A percentile compares a stretch with the other conserved stretches of the same genome.
phyloP scores from a whole-genome alignment of 2,329 filamentous ascomycete genomes.

The Myriosclerotinia curreyana region DNA sequence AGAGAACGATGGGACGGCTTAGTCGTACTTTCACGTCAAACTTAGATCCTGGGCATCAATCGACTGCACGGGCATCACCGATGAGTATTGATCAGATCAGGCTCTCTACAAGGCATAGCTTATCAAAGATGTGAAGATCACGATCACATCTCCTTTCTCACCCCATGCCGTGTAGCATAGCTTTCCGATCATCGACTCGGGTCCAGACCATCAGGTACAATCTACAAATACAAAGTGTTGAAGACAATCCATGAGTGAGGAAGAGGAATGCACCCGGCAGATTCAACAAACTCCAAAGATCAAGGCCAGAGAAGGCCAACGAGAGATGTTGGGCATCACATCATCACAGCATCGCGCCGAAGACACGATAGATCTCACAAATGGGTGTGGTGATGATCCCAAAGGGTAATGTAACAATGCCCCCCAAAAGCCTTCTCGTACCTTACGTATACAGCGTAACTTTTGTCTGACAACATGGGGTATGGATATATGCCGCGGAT shows the following conservation, averaged over 20 bases:
- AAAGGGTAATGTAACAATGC: neutral
- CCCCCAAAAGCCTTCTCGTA: slow-evolving; percentile 15
- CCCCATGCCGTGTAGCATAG: neutral
- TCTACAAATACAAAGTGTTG: neutral
- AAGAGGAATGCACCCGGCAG: neutral
- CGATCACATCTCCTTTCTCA: slow-evolving; percentile 17
- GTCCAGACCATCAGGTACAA: slow-evolving; percentile 5
- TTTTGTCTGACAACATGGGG: slow-evolving; percentile 13
- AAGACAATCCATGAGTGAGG: slow-evolving; percentile 1
- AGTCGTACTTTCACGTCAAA: neutral
- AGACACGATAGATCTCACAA: neutral
- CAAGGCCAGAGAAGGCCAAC: slow-evolving; percentile 5
- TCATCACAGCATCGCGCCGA: slow-evolving; percentile 14
- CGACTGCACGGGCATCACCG: slow-evolving; percentile 7
- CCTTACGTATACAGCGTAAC: slow-evolving; percentile 13
- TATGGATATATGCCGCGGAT: slow-evolving; percentile 14
- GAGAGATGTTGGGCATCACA: slow-evolving; percentile 18
- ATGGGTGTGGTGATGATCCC: neutral
- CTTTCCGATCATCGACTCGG: slow-evolving; percentile 13
- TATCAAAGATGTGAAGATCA: no score
- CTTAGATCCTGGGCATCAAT: neutral
- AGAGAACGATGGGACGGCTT: neutral
- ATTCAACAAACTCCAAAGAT: neutral
- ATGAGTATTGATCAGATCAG: neutral
- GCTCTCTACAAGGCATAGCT: slow-evolving; percentile 13